These are phyloP conservation scores for Psilocybe cyanescens DNA, from an alignment of 768 basidiomycete genomes.

Conservation along the genomic window DNA sequence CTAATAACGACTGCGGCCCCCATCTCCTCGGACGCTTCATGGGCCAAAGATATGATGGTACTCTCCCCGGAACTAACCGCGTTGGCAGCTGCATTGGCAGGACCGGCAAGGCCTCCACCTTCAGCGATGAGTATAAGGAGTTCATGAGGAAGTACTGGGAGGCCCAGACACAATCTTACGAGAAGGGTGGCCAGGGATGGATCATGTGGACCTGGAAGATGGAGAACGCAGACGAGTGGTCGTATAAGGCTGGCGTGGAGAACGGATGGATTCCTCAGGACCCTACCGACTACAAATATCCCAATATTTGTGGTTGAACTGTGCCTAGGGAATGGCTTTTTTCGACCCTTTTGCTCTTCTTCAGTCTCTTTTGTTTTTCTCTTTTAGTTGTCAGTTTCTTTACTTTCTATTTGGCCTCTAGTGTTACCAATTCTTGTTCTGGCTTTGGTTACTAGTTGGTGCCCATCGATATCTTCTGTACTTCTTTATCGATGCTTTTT, in stretches of 20 bases:
- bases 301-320: conserved; percentile 25
- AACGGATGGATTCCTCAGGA: conserved; percentile 83
- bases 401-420: too few relatives aligned
- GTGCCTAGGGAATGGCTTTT: not conserved
- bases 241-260: conserved; percentile 78
- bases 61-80: conserved; percentile 58
- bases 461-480: too few relatives aligned
- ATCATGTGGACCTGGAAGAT: conserved; percentile 85
- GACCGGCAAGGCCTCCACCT: conserved; percentile 72
- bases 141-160: conserved; percentile 84
- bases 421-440: not conserved
- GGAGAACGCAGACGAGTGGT: conserved; percentile 87
- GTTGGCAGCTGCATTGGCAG: conserved; percentile 73
- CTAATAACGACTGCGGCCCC: conserved; percentile 74
- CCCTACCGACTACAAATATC: conserved; percentile 51
- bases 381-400: not conserved
- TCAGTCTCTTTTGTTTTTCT: not conserved
- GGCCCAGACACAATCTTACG: conserved; percentile 76
- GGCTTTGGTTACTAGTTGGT: not conserved
- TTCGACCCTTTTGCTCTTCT: not conserved
- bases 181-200: conserved; percentile 66
- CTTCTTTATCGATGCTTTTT: too few relatives aligned
- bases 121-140: conserved; percentile 76
- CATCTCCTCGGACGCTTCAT: conserved; percentile 82
- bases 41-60: conserved; percentile 70